Evolutionary conservation across 192 early-diverging fungal species (phyloP).

Genomic region (Geranomyces variabilis): DNA sequence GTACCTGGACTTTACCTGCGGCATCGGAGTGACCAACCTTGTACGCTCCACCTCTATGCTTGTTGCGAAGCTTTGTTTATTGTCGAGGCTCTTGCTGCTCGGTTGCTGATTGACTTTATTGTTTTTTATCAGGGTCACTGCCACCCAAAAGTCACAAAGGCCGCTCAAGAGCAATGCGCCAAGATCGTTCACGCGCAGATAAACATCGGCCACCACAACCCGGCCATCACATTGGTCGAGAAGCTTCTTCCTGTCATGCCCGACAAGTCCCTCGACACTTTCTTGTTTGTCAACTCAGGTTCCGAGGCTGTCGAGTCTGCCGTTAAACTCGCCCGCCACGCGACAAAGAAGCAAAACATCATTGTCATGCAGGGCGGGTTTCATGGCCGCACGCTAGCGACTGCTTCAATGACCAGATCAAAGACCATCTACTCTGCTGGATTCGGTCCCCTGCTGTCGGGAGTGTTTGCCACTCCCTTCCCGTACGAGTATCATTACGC

Average conservation of each 20-base stretch:
- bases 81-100: no score
- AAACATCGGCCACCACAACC: conserved; percentile 18
- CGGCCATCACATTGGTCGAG: conserved; percentile 8
- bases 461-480: conserved; percentile 14
- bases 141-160: conserved; percentile 22
- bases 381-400: conserved; percentile 20
- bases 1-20: conserved; percentile 31
- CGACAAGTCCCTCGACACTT: conserved; percentile 29
- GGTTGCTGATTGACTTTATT: background rate
- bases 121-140: conserved; percentile 16
- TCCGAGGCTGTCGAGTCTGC: conserved; percentile 25
- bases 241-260: conserved; percentile 31
- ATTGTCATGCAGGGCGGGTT: conserved; percentile 33
- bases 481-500: conserved; percentile 17
- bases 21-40: conserved; percentile 28
- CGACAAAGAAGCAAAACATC: conserved; percentile 30
- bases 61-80: no score
- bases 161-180: conserved; percentile 25
- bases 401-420: conserved; percentile 16
- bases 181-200: conserved; percentile 21
- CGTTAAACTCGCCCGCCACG: conserved; percentile 24
- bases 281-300: conserved; percentile 26
- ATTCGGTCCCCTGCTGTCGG: conserved; percentile 24
- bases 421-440: conserved; percentile 31
- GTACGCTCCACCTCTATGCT: background rate